These are phyloP conservation scores for Amaranthus hypochondriacus DNA, from an alignment of 148 eudicot species.

Conservation along the genomic window DNA sequence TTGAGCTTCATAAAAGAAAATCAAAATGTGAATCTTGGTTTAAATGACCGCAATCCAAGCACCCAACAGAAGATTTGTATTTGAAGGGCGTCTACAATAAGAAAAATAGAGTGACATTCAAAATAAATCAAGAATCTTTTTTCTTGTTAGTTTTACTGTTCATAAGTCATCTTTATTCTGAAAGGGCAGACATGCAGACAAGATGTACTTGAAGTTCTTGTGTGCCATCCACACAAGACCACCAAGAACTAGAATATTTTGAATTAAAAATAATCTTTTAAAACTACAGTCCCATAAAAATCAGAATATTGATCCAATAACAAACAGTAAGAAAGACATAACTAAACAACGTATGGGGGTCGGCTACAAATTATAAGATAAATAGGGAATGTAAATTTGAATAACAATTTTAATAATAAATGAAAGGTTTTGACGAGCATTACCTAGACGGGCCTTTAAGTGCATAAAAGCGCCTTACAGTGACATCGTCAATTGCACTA, in stretches of 20 bases:
- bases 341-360: neutral
- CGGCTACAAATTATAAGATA: too few relatives aligned
- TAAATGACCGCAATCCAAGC: neutral
- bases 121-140: neutral
- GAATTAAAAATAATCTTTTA: too few relatives aligned
- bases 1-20: neutral
- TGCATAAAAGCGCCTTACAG: constrained; percentile 71
- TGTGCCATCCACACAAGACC: neutral
- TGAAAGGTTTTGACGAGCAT: neutral
- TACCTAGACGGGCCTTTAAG: constrained; percentile 87
- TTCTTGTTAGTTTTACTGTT: neutral
- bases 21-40: neutral
- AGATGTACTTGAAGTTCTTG: neutral
- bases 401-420: neutral
- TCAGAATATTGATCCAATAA: neutral
- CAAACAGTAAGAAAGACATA: neutral
- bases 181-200: neutral
- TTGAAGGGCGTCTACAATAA: neutral
- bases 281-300: neutral
- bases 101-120: neutral
- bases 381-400: neutral
- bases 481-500: constrained; percentile 84
- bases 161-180: neutral
- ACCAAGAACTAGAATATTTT: too few relatives aligned
- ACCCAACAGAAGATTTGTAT: neutral